These are phyloP conservation scores for Termitomyces sp. DNA, from an alignment of 768 basidiomycete species.

Conservation along the genomic window DNA sequence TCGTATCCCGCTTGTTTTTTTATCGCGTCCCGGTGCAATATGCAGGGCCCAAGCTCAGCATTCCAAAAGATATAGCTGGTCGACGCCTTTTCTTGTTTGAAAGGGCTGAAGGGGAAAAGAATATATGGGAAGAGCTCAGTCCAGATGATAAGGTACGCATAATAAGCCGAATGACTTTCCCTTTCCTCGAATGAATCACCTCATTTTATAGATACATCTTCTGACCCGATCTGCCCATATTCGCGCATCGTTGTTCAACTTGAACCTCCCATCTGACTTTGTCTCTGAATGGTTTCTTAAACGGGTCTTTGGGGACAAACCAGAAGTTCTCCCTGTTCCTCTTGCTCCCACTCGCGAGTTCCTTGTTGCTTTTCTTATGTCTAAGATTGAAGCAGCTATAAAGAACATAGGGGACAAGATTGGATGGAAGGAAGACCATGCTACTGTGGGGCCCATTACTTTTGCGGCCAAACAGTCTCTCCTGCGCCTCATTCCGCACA, in stretches of 20 bases:
- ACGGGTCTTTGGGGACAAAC: not conserved
- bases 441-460: not conserved
- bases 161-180: too few species aligned
- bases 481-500: not conserved
- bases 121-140: not conserved
- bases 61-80: not conserved
- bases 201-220: not conserved
- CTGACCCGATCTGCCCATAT: not conserved
- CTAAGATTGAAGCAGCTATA: not conserved
- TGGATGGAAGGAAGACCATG: not conserved
- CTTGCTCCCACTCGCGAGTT: conserved; percentile 4
- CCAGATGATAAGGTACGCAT: not conserved
- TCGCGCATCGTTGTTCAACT: not conserved
- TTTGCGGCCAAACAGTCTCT: conserved; percentile 1
- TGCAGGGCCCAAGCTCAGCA: not conserved
- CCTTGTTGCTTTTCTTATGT: not conserved
- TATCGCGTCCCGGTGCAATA: not conserved
- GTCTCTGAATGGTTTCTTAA: not conserved
- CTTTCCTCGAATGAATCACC: not conserved
- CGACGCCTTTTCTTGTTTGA: conserved; percentile 1
- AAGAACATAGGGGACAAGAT: conserved; percentile 1
- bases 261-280: not conserved
- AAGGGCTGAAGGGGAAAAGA: not conserved
- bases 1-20: not conserved
- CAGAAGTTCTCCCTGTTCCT: not conserved